Percentiles rank a stretch among this genome's conserved stretches.
Evolutionary conservation across 805 yeast species (phyloP).

Genomic region (Pichia manshurica): DNA sequence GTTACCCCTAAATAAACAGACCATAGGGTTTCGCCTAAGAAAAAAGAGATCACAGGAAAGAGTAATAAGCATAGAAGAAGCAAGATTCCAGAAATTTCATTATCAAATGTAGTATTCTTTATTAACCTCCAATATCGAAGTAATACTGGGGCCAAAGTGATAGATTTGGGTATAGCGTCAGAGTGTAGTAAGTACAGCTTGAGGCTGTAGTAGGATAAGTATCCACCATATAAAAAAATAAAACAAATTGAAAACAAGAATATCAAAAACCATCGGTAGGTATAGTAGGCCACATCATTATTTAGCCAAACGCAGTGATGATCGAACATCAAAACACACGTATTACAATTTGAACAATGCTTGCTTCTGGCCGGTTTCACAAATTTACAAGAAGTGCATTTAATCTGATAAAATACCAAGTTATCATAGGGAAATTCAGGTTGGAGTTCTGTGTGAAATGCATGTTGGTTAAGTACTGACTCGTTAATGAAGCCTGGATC

Average conservation of each 20-base stretch:
- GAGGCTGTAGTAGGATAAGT: conserved; percentile 29
- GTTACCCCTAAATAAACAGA: conserved; percentile 51
- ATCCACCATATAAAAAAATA: conserved; percentile 39
- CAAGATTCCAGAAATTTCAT: conserved; percentile 39
- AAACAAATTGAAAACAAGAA: conserved; percentile 33
- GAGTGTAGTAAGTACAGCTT: conserved; percentile 7
- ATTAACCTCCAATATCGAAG: conserved; percentile 22
- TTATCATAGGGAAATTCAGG: conserved; percentile 34
- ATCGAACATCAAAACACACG: conserved; percentile 60
- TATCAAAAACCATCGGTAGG: conserved; percentile 42
- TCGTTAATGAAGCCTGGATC: conserved; percentile 37
- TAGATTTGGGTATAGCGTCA: background rate
- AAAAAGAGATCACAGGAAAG: conserved; percentile 33
- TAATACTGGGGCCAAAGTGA: conserved; percentile 14
- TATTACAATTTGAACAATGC: conserved; percentile 67
- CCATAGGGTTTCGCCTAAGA: conserved; percentile 38
- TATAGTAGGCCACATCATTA: conserved; percentile 50
- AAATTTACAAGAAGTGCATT: conserved; percentile 48
- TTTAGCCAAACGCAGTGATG: conserved; percentile 54
- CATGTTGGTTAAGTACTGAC: background rate
- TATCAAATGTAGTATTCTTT: conserved; percentile 27
- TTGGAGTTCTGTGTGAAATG: conserved; percentile 12
- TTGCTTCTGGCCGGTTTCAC: conserved; percentile 73
- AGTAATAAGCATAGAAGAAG: conserved; percentile 36
- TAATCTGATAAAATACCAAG: conserved; percentile 35